A percentile compares a stretch with the other conserved stretches of the same genome.
Evolutionary conservation across 2,329 filamentous ascomycete species (phyloP).

Genomic region (Daldinia sp.): DNA sequence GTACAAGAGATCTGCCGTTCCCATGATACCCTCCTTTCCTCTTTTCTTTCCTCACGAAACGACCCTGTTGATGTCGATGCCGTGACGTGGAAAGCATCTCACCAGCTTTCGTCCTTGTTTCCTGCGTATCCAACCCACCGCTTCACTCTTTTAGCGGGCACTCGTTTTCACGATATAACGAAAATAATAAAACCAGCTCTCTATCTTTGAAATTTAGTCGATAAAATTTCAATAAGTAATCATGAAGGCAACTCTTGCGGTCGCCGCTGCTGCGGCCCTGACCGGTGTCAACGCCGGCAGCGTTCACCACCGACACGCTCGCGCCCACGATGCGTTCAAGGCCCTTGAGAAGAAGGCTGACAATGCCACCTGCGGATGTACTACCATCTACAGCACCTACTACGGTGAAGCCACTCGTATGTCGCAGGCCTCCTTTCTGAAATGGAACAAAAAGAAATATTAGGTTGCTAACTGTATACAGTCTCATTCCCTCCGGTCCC

Average conservation of each 20-base stretch:
- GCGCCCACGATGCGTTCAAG: slow-evolving; percentile 69
- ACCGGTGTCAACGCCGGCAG: slow-evolving; percentile 67
- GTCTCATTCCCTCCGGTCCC: slow-evolving; percentile 56
- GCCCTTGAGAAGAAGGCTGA: slow-evolving; percentile 61
- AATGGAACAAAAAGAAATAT: neutral
- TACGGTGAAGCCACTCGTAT: slow-evolving; percentile 75
- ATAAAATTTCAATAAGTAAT: slow-evolving; percentile 55
- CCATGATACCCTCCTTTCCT: slow-evolving; percentile 53
- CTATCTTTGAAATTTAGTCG: slow-evolving; percentile 42
- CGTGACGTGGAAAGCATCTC: slow-evolving; percentile 61
- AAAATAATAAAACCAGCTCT: slow-evolving; percentile 48
- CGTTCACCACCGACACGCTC: slow-evolving; percentile 72
- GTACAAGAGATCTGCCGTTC: slow-evolving; percentile 54
- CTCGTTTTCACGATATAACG: slow-evolving; percentile 66
- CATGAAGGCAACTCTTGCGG: slow-evolving; percentile 81
- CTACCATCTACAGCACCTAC: slow-evolving; percentile 78
- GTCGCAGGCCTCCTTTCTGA: slow-evolving; percentile 47
- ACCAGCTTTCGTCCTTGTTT: slow-evolving; percentile 65
- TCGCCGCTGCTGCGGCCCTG: slow-evolving; percentile 72
- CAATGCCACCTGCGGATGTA: slow-evolving; percentile 72
- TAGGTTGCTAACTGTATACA: slow-evolving; percentile 19
- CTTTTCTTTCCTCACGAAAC: slow-evolving; percentile 58
- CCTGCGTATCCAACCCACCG: slow-evolving; percentile 67
- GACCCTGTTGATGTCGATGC: slow-evolving; percentile 63
- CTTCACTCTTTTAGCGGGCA: slow-evolving; percentile 93